Evolutionary conservation across 208 protist species (phyloP).

Genomic region (Trypanosoma cruzi): DNA sequence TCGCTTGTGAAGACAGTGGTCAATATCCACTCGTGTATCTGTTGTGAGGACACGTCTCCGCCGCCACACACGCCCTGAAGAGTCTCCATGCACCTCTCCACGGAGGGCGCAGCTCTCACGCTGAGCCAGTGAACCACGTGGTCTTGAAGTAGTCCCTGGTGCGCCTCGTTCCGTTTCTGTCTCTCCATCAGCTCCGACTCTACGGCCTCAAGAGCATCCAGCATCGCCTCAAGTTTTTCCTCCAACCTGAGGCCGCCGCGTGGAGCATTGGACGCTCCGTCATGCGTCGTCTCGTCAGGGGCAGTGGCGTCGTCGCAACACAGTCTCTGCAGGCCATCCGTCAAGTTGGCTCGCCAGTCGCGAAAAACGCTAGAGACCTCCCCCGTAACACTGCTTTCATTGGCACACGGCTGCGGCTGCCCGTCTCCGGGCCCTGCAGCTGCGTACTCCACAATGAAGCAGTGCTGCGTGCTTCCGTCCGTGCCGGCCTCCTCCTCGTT

Average conservation of each 20-base stretch:
- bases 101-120: constrained; percentile 11
- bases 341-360: constrained; percentile 22
- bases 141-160: constrained; percentile 1
- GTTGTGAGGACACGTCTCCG: not conserved
- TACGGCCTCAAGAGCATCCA: constrained; percentile 1
- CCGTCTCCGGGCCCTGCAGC: constrained; percentile 1
- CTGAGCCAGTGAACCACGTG: constrained; percentile 18
- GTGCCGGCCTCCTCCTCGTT: not conserved
- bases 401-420: too few relatives aligned
- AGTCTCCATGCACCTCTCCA: constrained; percentile 11
- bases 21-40: not conserved
- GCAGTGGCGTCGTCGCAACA: not conserved
- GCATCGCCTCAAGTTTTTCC: not conserved
- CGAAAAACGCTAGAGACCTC: constrained; percentile 15
- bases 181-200: constrained; percentile 5
- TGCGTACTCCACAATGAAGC: constrained; percentile 27
- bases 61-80: not conserved
- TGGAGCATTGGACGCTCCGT: not conserved
- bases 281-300: not conserved
- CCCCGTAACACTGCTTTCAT: constrained; percentile 4
- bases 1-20: constrained; percentile 13
- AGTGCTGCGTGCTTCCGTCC: not conserved
- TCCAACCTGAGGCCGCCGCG: not conserved
- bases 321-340: not conserved
- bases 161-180: not conserved